Evolutionary conservation across 306 rosid genomes (phyloP).

Genomic region (Albizia julibrissin): DNA sequence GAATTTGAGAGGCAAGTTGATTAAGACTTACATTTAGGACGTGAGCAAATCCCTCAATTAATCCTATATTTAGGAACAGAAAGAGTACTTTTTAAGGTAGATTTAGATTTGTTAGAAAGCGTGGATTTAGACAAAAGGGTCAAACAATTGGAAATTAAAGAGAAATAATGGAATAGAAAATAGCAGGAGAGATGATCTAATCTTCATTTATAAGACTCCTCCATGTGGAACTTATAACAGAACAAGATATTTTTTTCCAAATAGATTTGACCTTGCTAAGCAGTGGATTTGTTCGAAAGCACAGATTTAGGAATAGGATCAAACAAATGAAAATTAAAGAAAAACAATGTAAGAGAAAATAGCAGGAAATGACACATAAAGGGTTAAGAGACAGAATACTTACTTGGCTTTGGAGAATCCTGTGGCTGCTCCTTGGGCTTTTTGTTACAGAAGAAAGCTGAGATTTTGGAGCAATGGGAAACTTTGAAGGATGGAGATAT

Average conservation of each 20-base stretch:
- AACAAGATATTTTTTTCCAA: no score
- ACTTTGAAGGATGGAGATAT: conserved; percentile 19
- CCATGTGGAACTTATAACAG: no score
- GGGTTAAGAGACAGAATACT: conserved; percentile 15
- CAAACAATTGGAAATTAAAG: no score
- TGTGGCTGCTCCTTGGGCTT: conserved; percentile 34
- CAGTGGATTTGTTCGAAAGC: background rate
- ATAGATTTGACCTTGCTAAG: background rate
- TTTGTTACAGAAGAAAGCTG: conserved; percentile 59
- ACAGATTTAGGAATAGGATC: background rate
- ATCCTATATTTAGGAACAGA: background rate
- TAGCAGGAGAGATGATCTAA: no score
- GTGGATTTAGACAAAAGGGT: no score
- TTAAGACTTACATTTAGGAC: no score
- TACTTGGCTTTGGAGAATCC: conserved; percentile 55
- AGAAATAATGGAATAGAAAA: no score
- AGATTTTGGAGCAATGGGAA: conserved; percentile 42
- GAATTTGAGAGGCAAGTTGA: no score
- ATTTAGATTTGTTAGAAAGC: background rate
- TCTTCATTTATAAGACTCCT: no score
- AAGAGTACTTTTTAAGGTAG: background rate
- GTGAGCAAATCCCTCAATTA: no score
- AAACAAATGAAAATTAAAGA: background rate
- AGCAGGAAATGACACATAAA: background rate
- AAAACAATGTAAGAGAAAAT: background rate